phyloP scores from a whole-genome alignment of 2,329 filamentous ascomycete genomes.

The Penicillium sp. region DNA sequence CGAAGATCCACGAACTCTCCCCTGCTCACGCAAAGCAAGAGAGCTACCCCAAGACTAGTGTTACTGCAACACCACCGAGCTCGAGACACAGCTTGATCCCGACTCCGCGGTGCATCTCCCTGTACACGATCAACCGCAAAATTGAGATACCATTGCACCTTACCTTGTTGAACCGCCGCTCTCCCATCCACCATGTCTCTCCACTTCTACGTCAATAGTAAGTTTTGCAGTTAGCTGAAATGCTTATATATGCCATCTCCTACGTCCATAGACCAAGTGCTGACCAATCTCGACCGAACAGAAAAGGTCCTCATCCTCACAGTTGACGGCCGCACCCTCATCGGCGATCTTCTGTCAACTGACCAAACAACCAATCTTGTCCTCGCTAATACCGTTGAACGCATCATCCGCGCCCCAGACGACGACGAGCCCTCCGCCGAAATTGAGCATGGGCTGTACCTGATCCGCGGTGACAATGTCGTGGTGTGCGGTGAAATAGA shows the following conservation, averaged over 20 bases:
- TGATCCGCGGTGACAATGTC: conserved; percentile 93
- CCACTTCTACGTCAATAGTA: conserved; percentile 54
- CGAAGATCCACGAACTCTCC: background rate
- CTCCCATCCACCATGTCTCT: conserved; percentile 49
- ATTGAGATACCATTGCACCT: background rate
- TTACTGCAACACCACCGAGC: background rate
- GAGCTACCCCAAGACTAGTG: background rate
- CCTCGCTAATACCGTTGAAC: conserved; percentile 76
- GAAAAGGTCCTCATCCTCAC: conserved; percentile 92
- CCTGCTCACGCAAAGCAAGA: background rate
- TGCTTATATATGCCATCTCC: background rate
- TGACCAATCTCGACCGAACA: conserved; percentile 39
- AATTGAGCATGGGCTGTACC: conserved; percentile 80
- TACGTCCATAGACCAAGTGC: background rate
- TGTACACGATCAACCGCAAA: background rate
- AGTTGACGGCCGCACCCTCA: conserved; percentile 81
- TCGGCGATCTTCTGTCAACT: conserved; percentile 78
- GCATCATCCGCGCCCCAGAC: conserved; percentile 82
- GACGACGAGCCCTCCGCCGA: conserved; percentile 78
- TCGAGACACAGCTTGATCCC: background rate
- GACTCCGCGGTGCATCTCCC: background rate
- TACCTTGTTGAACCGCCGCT: background rate
- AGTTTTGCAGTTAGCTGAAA: conserved; percentile 20
- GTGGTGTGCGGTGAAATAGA: conserved; percentile 86
- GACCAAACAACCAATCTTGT: conserved; percentile 94